phyloP scores from a whole-genome alignment of 2,329 filamentous ascomycete genomes.

The Pleurostoma richardsiae region DNA sequence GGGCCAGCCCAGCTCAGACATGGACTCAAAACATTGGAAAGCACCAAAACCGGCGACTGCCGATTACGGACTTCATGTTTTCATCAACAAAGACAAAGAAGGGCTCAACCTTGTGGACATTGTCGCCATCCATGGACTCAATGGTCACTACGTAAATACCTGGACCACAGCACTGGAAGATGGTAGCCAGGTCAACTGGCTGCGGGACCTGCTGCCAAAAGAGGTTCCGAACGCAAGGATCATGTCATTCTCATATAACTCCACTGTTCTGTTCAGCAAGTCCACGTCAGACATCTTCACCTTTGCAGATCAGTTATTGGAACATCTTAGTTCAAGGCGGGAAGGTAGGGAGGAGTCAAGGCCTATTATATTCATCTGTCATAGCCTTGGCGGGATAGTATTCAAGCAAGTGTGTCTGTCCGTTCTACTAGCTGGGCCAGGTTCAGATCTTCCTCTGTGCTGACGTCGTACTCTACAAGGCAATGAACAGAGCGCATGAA shows the following conservation, averaged over 20 bases:
- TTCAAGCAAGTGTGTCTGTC: background rate
- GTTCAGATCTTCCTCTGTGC: too few relatives aligned
- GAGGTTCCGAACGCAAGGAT: conserved; percentile 1
- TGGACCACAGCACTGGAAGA: conserved; percentile 1
- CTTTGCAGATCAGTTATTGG: conserved; percentile 5
- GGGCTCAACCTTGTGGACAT: conserved; percentile 1
- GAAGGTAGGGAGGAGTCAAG: background rate
- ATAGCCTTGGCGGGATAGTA: background rate
- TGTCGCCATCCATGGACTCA: conserved; percentile 3
- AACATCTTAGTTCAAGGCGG: background rate
- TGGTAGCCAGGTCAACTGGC: background rate
- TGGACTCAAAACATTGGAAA: too few relatives aligned
- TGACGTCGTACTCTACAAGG: too few relatives aligned
- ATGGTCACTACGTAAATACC: conserved; percentile 4
- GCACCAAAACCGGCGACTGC: too few relatives aligned
- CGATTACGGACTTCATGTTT: conserved; percentile 1
- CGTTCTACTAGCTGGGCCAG: too few relatives aligned
- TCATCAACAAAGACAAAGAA: conserved; percentile 2
- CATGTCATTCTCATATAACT: conserved; percentile 5
- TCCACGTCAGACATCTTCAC: conserved; percentile 4
- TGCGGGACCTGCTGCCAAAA: conserved; percentile 4
- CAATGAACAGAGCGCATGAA: conserved; percentile 3
- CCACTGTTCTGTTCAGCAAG: conserved; percentile 1
- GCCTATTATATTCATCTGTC: background rate
- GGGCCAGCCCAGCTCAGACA: too few relatives aligned